These are phyloP conservation scores for Discostella stelligera DNA, from an alignment of 352 stramenopile species.

Conservation along the genomic window DNA sequence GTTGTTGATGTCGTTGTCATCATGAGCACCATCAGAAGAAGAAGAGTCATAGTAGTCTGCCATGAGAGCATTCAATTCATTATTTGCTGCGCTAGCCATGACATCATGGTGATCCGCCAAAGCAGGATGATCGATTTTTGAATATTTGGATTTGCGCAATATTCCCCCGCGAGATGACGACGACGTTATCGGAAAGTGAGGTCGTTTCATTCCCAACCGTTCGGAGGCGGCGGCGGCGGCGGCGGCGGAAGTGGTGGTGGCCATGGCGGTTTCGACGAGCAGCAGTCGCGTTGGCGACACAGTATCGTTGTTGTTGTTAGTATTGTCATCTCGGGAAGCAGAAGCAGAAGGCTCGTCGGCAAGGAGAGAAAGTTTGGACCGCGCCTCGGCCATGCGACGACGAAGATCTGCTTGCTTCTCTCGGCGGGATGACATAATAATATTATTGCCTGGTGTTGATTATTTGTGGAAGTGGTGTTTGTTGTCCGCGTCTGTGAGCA, in stretches of 20 bases:
- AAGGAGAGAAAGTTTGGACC: constrained; percentile 27
- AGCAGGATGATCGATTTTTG: no score
- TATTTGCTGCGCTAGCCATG: no score
- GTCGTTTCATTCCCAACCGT: background rate
- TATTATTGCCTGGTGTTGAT: no score
- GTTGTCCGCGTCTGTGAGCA: no score
- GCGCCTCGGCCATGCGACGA: constrained; percentile 36
- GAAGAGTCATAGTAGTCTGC: constrained; percentile 34
- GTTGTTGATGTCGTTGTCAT: background rate
- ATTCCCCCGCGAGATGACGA: constrained; percentile 13
- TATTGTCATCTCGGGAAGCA: background rate
- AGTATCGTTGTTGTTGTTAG: no score
- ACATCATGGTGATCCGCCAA: no score
- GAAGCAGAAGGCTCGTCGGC: background rate
- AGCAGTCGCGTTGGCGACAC: background rate
- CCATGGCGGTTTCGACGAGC: background rate
- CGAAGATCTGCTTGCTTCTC: constrained; percentile 34
- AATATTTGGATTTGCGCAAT: constrained; percentile 34
- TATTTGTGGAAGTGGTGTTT: no score
- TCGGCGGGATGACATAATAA: constrained; percentile 13
- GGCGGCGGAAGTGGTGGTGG: no score
- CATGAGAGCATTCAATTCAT: no score
- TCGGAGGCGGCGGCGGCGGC: background rate
- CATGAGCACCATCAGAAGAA: constrained; percentile 21
- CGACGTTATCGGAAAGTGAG: no score